A percentile compares a stretch with the other conserved stretches of the same genome.
Conservation (phyloP, 129 eudicot genomes). For the Dittrichia graveolens region DNA sequence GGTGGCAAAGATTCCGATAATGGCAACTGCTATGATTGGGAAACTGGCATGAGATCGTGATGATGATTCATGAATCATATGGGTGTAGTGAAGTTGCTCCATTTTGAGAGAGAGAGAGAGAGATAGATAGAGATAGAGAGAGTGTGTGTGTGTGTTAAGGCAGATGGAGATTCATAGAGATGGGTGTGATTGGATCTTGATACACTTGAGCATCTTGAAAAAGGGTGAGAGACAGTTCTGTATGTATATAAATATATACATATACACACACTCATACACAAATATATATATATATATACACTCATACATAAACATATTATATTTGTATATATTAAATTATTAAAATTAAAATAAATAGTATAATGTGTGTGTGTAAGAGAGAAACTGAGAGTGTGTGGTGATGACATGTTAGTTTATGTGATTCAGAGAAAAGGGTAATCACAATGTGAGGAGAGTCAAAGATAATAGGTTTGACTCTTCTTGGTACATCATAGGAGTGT, state of each 20-base stretch:
- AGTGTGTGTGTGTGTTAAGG: background rate
- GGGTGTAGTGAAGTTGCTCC: background rate
- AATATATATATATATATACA: slow-evolving; percentile 15
- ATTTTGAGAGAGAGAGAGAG: no score
- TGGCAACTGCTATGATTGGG: slow-evolving; percentile 74
- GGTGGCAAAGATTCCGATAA: slow-evolving; percentile 82
- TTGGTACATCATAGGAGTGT: background rate
- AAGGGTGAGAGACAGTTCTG: slow-evolving; percentile 2
- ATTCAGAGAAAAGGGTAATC: slow-evolving; percentile 3
- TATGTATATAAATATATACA: slow-evolving; percentile 10
- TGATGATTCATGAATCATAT: slow-evolving; percentile 29
- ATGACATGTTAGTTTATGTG: slow-evolving; percentile 1
- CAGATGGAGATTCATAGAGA: slow-evolving; percentile 23
- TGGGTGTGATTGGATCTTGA: slow-evolving; percentile 52
- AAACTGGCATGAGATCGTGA: slow-evolving; percentile 53
- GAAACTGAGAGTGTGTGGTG: background rate
- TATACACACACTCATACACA: background rate
- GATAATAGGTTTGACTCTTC: slow-evolving; percentile 20
- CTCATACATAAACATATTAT: background rate
- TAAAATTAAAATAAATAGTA: no score
- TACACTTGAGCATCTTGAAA: slow-evolving; percentile 38
- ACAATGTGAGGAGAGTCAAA: slow-evolving; percentile 22
- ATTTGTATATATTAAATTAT: no score
- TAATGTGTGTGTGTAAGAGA: slow-evolving; percentile 2
- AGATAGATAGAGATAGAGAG: background rate